Evolutionary conservation across 1,284 basidiomycete genomes (phyloP), one percentile per base, ranked within the genome.

Genomic region (Tilletia caries): DNA sequence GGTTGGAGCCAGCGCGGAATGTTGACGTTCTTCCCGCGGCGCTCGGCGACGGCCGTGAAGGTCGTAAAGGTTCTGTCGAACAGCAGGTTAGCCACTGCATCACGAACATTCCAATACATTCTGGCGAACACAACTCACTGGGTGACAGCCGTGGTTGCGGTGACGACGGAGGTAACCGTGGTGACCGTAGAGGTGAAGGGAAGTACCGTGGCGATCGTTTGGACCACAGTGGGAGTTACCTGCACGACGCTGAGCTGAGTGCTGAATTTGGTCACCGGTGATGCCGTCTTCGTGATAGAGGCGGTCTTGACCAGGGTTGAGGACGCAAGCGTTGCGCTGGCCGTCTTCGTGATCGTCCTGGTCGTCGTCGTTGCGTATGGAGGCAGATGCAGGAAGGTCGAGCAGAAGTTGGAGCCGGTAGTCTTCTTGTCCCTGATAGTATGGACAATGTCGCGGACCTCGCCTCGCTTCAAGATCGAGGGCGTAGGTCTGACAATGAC

Each of bases 131-230:
- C 37, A 50, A 27, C 48, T 50, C 25, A 50, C 48, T 50, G 10
- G 48, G 48, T 50, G 48, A 50, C n/a, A n/a, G 25, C n/a, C 20
- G 48, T 50, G n/a, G 48, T 50, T 50, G n/a, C 48, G n/a, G 48
- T 50, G 13, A 50, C 48, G 48, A 50, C 10, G 48, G 48, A 50
- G 48, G 48, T 50, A 27, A 50, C 48, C n/a, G 48, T 50, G 25
- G 48, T 27, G 20, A 50, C 48, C n/a, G 48, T 50, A 27, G 48
- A 50, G 10, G n/a, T 50, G 3, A 50, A 15, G 20, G 48, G 48
- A 27, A 50, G 6, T 8, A 50, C 48, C n/a, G 20, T 50, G 48
- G 25, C 48, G n/a, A 50, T 20, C 48, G 48, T 50, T 20, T n/a
- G 25, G 48, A 27, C 20, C 48, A 50, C 48, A 50, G 48, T 50